Conservation (phyloP, 2,329 filamentous ascomycete genomes). For the Onygena corvina region DNA sequence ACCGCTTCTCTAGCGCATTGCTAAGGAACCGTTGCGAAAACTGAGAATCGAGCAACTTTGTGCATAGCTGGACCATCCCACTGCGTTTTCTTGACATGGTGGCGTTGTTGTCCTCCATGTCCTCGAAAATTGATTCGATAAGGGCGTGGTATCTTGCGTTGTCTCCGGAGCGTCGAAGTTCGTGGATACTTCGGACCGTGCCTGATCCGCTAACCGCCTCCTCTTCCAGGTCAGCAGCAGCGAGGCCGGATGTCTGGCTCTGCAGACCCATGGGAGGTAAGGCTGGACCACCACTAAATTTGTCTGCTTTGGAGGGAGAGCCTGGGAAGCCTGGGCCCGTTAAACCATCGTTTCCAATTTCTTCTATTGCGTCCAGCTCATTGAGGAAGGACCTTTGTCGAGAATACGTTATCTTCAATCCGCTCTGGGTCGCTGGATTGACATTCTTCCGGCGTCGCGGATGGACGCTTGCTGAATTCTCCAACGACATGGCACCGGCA, state of each 20-base stretch:
- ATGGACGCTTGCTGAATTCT: neutral
- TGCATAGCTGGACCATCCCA: constrained; percentile 45
- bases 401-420: constrained; percentile 46
- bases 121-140: constrained; percentile 46
- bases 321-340: neutral
- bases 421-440: constrained; percentile 19
- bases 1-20: constrained; percentile 55
- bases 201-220: constrained; percentile 25
- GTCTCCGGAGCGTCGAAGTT: constrained; percentile 47
- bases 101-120: constrained; percentile 40
- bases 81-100: constrained; percentile 40
- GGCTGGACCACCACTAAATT: neutral
- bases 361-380: constrained; percentile 30
- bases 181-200: constrained; percentile 47
- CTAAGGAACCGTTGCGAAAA: constrained; percentile 51
- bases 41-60: constrained; percentile 37
- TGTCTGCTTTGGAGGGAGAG: neutral
- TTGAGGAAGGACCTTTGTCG: constrained; percentile 48
- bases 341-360: constrained; percentile 8
- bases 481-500: neutral
- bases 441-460: constrained; percentile 4
- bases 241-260: neutral
- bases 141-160: constrained; percentile 46
- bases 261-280: neutral
- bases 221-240: constrained; percentile 37